Evolutionary conservation across 148 eudicot species (phyloP), one percentile per base, ranked within the genome.

Genomic region (Spergularia marina): DNA sequence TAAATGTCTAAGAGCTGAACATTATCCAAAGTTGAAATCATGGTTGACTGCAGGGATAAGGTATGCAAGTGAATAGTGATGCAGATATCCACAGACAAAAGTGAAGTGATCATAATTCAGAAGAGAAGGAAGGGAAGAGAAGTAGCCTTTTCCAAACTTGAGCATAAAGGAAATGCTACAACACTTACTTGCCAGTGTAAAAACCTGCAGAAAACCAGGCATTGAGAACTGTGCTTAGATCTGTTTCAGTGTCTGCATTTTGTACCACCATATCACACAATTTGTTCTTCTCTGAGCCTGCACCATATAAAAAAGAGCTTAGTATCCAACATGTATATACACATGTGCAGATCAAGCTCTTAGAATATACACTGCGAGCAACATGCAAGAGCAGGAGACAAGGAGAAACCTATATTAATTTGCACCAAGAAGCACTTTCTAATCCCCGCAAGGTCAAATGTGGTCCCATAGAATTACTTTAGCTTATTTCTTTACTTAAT

Each of bases 131-230:
- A 25, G 68, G 59, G 51, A 5, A 77, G n/a, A 52, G 68, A 58
- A 44, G 14, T 14, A 12, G 47, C 30, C 7, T 47, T 51, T 11
- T 34, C 67, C 18, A 67, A 40, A 68, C 51, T 60, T 62, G 12
- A 52, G 59, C 65, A 72, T 40, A 51, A 14, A 58, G 63, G 52
- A 56, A 12, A 34, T 66, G 60, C n/a, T 44, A 18, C 18, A 61
- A 39, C 69, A 80, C 98, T 94, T 82, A 94, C 98, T 90, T 94
- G 83, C 95, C 97, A 77, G 98, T 94, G 84, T 94, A 83, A 76
- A 94, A 82, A 14, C 98, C 98, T 1, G 95, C 98, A 72, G 90
- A 80, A 80, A 87, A 94, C 97, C 98, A 94, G 75, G 98, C 91
- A 80, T 80, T 90, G 76, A 91, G 69, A 68, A 94, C 95, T 74